Base-by-base conservation (phyloP, 2,329 filamentous ascomycete genomes). In the Leptoxyphium fumago region DNA sequence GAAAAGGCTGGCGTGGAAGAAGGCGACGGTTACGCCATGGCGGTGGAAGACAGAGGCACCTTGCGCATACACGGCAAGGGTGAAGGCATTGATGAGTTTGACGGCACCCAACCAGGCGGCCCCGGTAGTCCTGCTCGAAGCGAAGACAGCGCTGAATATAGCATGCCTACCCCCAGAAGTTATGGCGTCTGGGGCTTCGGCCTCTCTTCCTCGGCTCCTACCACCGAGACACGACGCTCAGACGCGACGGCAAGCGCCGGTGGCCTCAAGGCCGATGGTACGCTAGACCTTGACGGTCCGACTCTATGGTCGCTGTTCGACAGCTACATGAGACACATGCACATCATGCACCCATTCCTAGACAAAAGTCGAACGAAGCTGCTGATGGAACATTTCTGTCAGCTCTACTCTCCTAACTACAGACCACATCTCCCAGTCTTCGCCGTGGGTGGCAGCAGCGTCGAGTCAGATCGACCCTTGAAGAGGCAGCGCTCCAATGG, bases 321-420 rank as follows among this genome's bases (percentile, higher is more conserved):
- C 3, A 76, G 70, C 49, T 82, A 78, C 52, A 61, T 78, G 50
- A 58, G 67, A 2, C 67, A 79, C 55, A 74, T 82, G 43, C 75
- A 81, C 53, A 71, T 71, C 42, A 62, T 82, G 45, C 78, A 82
- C 57, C 78, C 78, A 0, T 78, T 82, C 51, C 62, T 82, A 39
- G 72, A 80, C 48, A 67, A 71, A 39, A 58, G 58, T 10, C 67
- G 69, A 36, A 58, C 80, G n/a, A 61, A 65, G 5, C 61, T 61
- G 34, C 72, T 75, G 64, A 61, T 79, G 30, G 64, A 68, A 29
- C 56, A 52, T 2, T 77, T 78, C 52, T 67, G 73, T 41, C 57
- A 57, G 10, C 60, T 60, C 15, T 71, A 75, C 51, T 71, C 70
- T 56, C 50, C 47, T 47, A 50, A 43, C 40, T 40, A 18, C 51